Evolutionary conservation across 306 rosid species (phyloP), one percentile per base, ranked within the genome.

Genomic region (Carpinus fangiana): DNA sequence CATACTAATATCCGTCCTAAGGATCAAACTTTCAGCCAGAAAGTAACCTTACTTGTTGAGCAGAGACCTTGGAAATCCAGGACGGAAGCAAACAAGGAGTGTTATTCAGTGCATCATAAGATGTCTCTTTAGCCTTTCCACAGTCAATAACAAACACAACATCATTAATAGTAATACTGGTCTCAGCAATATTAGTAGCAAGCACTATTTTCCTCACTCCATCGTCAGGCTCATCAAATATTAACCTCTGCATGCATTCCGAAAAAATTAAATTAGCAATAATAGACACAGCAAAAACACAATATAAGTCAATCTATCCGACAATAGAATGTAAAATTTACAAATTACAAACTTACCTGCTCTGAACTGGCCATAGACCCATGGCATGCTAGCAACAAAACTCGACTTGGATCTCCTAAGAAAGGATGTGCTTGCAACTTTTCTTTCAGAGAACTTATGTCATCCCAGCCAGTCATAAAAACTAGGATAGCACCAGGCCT

Each of bases 401-500:
- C 97, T 75, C 70, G 84, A 65, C 76, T 82, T 48, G 92, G 76
- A 81, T 96, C 96, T 28, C 99, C 99, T 78, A 96, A 88, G 57
- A 90, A 64, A 70, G 87, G 82, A 83, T 93, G 92, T 38, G 88
- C 71, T 70, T 79, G 91, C 75, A 96, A 91, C 84, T 93, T 93
- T 55, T 96, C 99, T 80, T 90, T 96, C 70, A 96, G 83, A 82
- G 92, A 90, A 79, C 79, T 90, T 78, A 96, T 93, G 79, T 93
- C 99, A 84, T 96, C 99, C 97, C 99, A 96, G 73, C 99, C 99
- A 62, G 99, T 96, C 99, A 96, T 89, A 86, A 96, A 96, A 85
- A 96, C 93, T 77, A 96, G 88, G 81, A 96, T 81, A 54, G 97
- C 99, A 52, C 99, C 99, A 54, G 94, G 94, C 73, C 74, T 80